Conservation (phyloP, 345 rosid genomes). For the Citrus glauca region DNA sequence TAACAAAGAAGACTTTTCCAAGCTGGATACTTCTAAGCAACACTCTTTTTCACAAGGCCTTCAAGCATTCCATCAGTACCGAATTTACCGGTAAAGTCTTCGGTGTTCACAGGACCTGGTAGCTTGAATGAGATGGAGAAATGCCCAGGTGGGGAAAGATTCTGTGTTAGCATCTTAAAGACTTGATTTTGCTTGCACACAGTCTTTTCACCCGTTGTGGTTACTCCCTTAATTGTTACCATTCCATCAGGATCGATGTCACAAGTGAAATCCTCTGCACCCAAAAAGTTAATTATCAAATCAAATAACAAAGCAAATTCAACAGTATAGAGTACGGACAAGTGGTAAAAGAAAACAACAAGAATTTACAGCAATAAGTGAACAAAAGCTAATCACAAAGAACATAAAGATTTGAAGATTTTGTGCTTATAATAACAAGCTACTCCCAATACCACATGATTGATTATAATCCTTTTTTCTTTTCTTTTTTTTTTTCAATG, state of each 20-base stretch:
- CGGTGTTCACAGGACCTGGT: conserved; percentile 71
- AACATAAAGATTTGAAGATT: neutral
- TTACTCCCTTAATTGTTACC: conserved; percentile 58
- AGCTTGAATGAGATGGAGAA: conserved; percentile 65
- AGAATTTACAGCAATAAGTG: neutral
- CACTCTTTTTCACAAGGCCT: conserved; percentile 65
- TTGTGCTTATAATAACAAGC: neutral
- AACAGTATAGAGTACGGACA: neutral
- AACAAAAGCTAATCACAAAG: neutral
- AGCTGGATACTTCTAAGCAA: conserved; percentile 6
- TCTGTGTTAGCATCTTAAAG: conserved; percentile 67
- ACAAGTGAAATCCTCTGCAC: conserved; percentile 70
- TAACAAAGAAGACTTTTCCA: neutral
- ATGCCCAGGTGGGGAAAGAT: conserved; percentile 69
- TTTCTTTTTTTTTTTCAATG: neutral
- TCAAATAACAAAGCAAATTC: neutral
- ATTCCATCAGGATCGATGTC: conserved; percentile 57
- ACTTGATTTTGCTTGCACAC: conserved; percentile 53
- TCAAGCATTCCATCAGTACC: conserved; percentile 65
- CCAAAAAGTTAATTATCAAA: conserved; percentile 14
- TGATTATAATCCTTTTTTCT: neutral
- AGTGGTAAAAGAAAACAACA: neutral
- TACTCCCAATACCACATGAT: neutral
- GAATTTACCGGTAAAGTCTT: conserved; percentile 42
- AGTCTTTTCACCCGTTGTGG: conserved; percentile 67